These are phyloP conservation scores for Cyberlindnera americana DNA, from an alignment of 805 yeast species.

Conservation along the genomic window DNA sequence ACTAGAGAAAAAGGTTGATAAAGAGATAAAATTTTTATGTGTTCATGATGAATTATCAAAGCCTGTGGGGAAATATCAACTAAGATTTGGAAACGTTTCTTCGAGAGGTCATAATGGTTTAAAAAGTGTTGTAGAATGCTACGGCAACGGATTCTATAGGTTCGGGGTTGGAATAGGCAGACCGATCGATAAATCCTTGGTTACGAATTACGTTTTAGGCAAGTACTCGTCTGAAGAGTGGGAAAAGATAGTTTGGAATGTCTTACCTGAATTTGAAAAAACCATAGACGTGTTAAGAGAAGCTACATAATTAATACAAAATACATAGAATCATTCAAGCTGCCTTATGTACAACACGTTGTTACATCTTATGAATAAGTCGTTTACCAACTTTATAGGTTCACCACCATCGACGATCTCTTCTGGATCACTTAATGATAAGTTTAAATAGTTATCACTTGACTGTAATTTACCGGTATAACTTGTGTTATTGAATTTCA, in stretches of 20 bases:
- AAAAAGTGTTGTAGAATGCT: constrained; percentile 45
- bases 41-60: constrained; percentile 78
- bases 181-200: constrained; percentile 41
- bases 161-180: constrained; percentile 77
- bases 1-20: constrained; percentile 15
- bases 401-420: constrained; percentile 48
- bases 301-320: not conserved
- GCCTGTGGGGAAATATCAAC: constrained; percentile 60
- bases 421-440: constrained; percentile 64
- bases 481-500: constrained; percentile 89
- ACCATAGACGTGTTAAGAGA: constrained; percentile 30
- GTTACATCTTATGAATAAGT: constrained; percentile 84
- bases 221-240: constrained; percentile 45
- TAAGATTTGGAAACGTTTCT: constrained; percentile 56
- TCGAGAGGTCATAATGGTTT: constrained; percentile 87
- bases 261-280: constrained; percentile 38
- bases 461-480: constrained; percentile 76
- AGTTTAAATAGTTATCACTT: constrained; percentile 89
- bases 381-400: constrained; percentile 57
- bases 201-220: constrained; percentile 62
- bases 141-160: constrained; percentile 56
- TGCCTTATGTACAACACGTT: constrained; percentile 59
- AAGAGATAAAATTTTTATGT: constrained; percentile 46
- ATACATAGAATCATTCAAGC: constrained; percentile 8
- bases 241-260: constrained; percentile 35